These are phyloP conservation scores for Lycium barbarum DNA, from an alignment of 257 asterid species.

Conservation along the genomic window DNA sequence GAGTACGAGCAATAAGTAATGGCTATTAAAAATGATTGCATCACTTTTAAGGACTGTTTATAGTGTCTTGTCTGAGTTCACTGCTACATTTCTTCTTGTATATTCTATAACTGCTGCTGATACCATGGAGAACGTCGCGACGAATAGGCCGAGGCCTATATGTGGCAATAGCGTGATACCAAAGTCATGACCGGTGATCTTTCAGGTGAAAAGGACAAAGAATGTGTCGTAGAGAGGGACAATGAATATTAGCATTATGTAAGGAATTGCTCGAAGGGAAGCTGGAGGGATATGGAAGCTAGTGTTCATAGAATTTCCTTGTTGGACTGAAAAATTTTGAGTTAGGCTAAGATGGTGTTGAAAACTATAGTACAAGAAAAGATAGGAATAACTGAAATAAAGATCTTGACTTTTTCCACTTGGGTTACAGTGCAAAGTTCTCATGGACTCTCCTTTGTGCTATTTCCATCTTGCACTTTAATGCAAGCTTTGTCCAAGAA, in stretches of 20 bases:
- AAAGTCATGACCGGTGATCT: constrained; percentile 62
- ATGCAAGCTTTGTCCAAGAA: constrained; percentile 95
- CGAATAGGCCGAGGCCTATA: constrained; percentile 76
- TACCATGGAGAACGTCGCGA: constrained; percentile 84
- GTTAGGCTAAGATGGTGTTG: constrained; percentile 91
- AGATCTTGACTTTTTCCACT: constrained; percentile 76
- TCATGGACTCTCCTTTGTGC: constrained; percentile 56
- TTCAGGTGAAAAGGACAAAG: constrained; percentile 80
- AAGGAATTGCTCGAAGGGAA: constrained; percentile 91
- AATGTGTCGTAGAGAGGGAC: constrained; percentile 79
- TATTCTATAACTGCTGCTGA: constrained; percentile 79
- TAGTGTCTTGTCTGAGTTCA: constrained; percentile 37
- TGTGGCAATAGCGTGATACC: constrained; percentile 42
- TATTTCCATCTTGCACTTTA: constrained; percentile 45
- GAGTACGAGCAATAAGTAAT: constrained; percentile 88
- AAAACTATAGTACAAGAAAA: constrained; percentile 86
- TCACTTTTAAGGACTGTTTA: constrained; percentile 64
- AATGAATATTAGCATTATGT: constrained; percentile 66
- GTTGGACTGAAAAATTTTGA: constrained; percentile 97
- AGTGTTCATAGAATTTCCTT: constrained; percentile 82
- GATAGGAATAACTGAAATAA: constrained; percentile 72
- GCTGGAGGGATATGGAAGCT: constrained; percentile 87
- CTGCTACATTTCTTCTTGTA: constrained; percentile 55
- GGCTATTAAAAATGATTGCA: constrained; percentile 78
- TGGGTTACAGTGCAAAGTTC: constrained; percentile 57